These are phyloP conservation scores for Madurella mycetomatis DNA, from an alignment of 2,329 filamentous ascomycete species.

Conservation along the genomic window DNA sequence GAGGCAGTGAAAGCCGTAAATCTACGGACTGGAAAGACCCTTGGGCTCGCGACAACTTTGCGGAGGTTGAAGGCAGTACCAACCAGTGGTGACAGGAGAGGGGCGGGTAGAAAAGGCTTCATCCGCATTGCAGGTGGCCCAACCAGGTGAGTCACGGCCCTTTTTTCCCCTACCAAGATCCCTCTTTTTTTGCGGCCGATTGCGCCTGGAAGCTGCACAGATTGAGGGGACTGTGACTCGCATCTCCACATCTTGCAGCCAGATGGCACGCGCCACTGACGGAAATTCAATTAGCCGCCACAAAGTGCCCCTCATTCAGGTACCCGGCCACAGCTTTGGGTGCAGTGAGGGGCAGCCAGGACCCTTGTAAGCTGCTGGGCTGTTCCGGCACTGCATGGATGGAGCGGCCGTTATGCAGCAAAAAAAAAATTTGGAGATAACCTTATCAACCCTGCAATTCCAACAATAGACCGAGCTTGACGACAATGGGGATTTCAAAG, in stretches of 20 bases:
- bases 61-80: constrained; percentile 21
- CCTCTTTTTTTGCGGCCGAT: constrained; percentile 19
- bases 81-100: constrained; percentile 24
- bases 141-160: constrained; percentile 27
- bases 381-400: constrained; percentile 12
- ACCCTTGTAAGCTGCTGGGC: constrained; percentile 8
- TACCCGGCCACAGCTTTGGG: not conserved
- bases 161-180: constrained; percentile 11
- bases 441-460: constrained; percentile 3
- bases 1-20: constrained; percentile 18
- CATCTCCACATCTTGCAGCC: constrained; percentile 13
- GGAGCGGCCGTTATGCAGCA: not conserved
- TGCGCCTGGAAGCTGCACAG: constrained; percentile 15
- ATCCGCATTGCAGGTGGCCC: constrained; percentile 21
- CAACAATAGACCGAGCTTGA: constrained; percentile 15
- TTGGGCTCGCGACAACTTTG: constrained; percentile 12
- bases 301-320: constrained; percentile 15
- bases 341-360: constrained; percentile 8
- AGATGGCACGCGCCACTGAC: constrained; percentile 1
- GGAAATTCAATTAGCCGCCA: constrained; percentile 26
- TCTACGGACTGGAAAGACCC: constrained; percentile 15
- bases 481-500: constrained; percentile 25
- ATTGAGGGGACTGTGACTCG: constrained; percentile 13
- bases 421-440: constrained; percentile 12
- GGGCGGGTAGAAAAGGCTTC: constrained; percentile 23